Evolutionary conservation across 169 alveolate species (phyloP).

Genomic region (Eimeria acervulina): DNA sequence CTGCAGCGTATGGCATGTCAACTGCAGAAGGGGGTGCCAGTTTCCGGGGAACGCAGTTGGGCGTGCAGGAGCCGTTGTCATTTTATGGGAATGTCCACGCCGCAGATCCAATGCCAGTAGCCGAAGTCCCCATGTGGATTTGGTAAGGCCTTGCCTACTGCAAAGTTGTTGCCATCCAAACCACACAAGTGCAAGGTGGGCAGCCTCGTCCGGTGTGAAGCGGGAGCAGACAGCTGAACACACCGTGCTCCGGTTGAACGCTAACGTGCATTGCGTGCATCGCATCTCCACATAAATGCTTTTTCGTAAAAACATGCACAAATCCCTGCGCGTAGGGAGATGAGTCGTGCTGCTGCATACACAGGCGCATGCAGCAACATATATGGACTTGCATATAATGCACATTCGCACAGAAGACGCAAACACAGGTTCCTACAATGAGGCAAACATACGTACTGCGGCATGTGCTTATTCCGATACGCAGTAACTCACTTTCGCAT

Average conservation of each 20-base stretch:
- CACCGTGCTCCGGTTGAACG: not conserved
- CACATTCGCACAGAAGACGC: not conserved
- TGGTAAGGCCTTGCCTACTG: not conserved
- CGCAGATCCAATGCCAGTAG: constrained; percentile 38
- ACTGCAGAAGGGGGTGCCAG: not conserved
- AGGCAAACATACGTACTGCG: not conserved
- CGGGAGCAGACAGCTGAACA: not conserved
- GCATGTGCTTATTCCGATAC: not conserved
- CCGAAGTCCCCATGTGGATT: constrained; percentile 67
- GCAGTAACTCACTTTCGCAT: not conserved
- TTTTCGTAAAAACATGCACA: not conserved
- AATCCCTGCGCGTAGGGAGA: not conserved
- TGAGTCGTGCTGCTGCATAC: not conserved
- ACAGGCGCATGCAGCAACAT: not conserved
- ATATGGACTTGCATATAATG: too few relatives aligned
- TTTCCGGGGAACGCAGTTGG: constrained; percentile 37
- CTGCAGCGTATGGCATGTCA: not conserved
- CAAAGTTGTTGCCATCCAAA: not conserved
- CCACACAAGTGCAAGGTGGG: not conserved
- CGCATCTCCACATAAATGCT: not conserved
- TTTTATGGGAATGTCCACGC: constrained; percentile 56
- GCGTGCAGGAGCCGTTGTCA: constrained; percentile 70
- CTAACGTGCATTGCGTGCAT: not conserved
- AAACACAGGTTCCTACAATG: not conserved
- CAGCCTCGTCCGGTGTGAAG: not conserved